Evolutionary conservation across 768 basidiomycete species (phyloP), one percentile per base, ranked within the genome.

Genomic region (Trametes cubensis): DNA sequence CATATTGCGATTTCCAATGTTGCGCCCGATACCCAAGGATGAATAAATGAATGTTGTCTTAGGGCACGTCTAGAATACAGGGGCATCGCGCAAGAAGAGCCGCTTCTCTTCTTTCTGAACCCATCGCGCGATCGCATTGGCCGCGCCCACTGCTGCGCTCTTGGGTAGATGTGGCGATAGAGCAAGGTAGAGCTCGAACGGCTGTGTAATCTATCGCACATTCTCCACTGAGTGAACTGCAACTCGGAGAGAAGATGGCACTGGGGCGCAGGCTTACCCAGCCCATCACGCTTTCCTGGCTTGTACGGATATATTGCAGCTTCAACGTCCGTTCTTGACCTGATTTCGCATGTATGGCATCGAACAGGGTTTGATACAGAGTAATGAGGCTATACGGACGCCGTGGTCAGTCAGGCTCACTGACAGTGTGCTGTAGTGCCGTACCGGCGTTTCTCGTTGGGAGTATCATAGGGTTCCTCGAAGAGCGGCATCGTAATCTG

Each of bases 101-200:
- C 78, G 81, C 6, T 76, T 76, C 73, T 97, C 96, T 70, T 97
- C 92, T 67, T 86, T 89, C 80, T 91, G 89, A 6, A 97, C 87
- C 96, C 96, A 99, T 17, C 88, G 80, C 21, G 88, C 87, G 25
- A 98, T 89, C 1, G 88, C 82, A 71, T 98, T 96, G 8, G 96
- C 97, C 5, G 94, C 91, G 14, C 87, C 85, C 15, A 98, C 87
- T 1, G 85, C 88, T 0, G 91, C 94, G 53, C 87, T 88, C 80
- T 98, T 98, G 6, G 96, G 92, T 55, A 98, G 71, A 50, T 83
- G 80, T 11, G 93, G 91, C 0, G 94, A 92, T 15, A 95, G 73
- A 0, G 90, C 81, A 52, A 96, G 75, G 71, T 97, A 98, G 17
- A 98, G 76, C 73, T 98, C 97, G 70, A 97, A 98, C 0, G 89